Percentiles rank a stretch among this genome's conserved stretches.
Evolutionary conservation across 192 early-diverging fungal species (phyloP).

Genomic region (Jimgerdemannia flammicorona): DNA sequence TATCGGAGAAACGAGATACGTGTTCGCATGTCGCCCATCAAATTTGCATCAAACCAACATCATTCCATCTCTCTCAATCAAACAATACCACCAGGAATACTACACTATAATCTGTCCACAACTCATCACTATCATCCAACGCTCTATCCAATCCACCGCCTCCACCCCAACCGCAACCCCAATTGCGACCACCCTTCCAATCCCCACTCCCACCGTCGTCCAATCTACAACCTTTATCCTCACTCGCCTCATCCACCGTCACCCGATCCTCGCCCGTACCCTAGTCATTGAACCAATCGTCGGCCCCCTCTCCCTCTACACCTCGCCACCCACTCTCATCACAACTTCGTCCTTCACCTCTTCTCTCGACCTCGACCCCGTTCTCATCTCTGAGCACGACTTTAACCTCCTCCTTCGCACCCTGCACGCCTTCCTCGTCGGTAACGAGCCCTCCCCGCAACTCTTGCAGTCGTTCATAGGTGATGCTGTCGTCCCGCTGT

Average conservation of each 20-base stretch:
- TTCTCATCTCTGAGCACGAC: constrained; percentile 37
- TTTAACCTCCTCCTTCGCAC: constrained; percentile 39
- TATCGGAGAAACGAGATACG: no score
- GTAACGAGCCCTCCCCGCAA: constrained; percentile 53
- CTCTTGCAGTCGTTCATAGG: constrained; percentile 54
- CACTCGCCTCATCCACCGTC: constrained; percentile 42
- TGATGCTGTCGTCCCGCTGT: constrained; percentile 46
- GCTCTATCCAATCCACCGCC: neutral
- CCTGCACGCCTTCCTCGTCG: constrained; percentile 52
- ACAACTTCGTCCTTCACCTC: neutral
- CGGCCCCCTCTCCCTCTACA: constrained; percentile 23
- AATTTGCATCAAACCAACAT: neutral
- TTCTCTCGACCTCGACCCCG: constrained; percentile 28
- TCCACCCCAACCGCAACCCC: neutral
- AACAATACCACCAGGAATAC: constrained; percentile 30
- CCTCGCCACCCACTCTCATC: neutral
- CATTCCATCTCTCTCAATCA: neutral
- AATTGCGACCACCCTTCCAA: neutral
- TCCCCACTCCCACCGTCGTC: constrained; percentile 9
- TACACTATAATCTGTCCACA: constrained; percentile 48
- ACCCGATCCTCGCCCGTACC: constrained; percentile 37
- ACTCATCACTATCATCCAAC: constrained; percentile 25
- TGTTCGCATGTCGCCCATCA: no score
- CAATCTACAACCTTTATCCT: constrained; percentile 51
- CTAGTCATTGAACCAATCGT: constrained; percentile 46